phyloP scores from a whole-genome alignment of 2,329 filamentous ascomycete species.

The Herpomyces periplanetae region DNA sequence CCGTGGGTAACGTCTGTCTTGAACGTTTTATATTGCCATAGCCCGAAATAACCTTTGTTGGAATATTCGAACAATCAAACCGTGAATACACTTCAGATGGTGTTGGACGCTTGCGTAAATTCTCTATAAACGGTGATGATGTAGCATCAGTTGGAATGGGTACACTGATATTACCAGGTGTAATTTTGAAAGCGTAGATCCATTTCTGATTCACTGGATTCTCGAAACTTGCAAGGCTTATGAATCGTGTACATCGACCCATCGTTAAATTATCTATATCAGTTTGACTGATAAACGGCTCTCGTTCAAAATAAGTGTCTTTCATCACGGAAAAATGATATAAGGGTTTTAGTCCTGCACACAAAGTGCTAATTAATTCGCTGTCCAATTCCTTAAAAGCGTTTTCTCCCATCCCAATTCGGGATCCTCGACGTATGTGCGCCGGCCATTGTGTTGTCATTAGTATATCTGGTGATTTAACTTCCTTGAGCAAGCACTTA shows the following conservation, averaged over 20 bases:
- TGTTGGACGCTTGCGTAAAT: slow-evolving; percentile 17
- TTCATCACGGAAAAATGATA: slow-evolving; percentile 49
- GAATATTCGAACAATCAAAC: slow-evolving; percentile 6
- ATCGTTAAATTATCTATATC: slow-evolving; percentile 14
- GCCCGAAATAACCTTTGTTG: slow-evolving; percentile 8
- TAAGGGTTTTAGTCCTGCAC: slow-evolving; percentile 37
- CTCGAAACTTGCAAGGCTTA: slow-evolving; percentile 42
- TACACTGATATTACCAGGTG: slow-evolving; percentile 16
- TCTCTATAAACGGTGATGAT: slow-evolving; percentile 23
- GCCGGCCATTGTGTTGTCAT: slow-evolving; percentile 58
- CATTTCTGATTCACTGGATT: slow-evolving; percentile 40
- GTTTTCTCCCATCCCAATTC: slow-evolving; percentile 14
- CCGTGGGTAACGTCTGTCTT: slow-evolving; percentile 20
- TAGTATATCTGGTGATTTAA: slow-evolving; percentile 44
- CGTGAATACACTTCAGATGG: slow-evolving; percentile 9
- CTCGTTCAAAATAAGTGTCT: slow-evolving; percentile 44
- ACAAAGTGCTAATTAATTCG: slow-evolving; percentile 37
- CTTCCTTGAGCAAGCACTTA: slow-evolving; percentile 28
- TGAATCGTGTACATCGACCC: slow-evolving; percentile 38
- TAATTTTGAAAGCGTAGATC: slow-evolving; percentile 22
- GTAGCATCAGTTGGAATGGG: slow-evolving; percentile 29
- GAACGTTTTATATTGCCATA: slow-evolving; percentile 9
- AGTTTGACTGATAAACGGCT: slow-evolving; percentile 41
- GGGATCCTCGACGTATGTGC: slow-evolving; percentile 25
- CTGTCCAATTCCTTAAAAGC: slow-evolving; percentile 14